Percentiles rank a stretch among this genome's conserved stretches.
These are phyloP conservation scores for Globisporangium iwayamae DNA, from an alignment of 352 stramenopile genomes.

Conservation along the genomic window DNA sequence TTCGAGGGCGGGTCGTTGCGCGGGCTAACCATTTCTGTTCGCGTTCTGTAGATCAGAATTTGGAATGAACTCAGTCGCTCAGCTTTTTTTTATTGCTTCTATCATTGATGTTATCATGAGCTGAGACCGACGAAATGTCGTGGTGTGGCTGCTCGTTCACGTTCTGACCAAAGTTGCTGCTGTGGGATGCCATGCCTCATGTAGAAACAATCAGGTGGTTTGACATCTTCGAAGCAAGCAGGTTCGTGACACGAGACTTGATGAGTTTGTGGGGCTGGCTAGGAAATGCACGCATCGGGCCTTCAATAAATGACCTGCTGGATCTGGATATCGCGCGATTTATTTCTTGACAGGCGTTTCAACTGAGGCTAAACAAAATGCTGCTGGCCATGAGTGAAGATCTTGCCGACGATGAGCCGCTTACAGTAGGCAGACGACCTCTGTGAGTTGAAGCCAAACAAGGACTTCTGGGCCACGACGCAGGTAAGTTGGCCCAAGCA, in stretches of 20 bases:
- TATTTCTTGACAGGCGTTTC: background rate
- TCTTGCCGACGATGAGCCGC: background rate
- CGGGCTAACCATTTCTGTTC: constrained; percentile 23
- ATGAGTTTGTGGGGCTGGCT: background rate
- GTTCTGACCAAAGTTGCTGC: constrained; percentile 16
- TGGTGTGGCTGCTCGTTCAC: background rate
- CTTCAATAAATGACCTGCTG: background rate
- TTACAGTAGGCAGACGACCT: background rate
- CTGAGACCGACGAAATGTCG: background rate
- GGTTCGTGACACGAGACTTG: background rate
- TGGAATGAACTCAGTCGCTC: constrained; percentile 25
- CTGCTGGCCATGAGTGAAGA: background rate
- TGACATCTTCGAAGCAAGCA: background rate
- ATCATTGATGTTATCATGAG: background rate
- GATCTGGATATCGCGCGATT: background rate
- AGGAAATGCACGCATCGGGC: background rate
- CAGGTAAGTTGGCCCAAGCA: background rate
- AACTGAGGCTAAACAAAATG: background rate
- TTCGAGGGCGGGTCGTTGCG: constrained; percentile 11
- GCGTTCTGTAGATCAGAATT: constrained; percentile 23
- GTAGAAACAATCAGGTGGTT: constrained; percentile 10
- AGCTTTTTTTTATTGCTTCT: constrained; percentile 10
- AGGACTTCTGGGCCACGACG: background rate
- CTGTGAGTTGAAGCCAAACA: background rate
- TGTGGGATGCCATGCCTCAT: constrained; percentile 20